phyloP scores from a whole-genome alignment of 1,139 yeast species.

The Ogataea hybrid region DNA sequence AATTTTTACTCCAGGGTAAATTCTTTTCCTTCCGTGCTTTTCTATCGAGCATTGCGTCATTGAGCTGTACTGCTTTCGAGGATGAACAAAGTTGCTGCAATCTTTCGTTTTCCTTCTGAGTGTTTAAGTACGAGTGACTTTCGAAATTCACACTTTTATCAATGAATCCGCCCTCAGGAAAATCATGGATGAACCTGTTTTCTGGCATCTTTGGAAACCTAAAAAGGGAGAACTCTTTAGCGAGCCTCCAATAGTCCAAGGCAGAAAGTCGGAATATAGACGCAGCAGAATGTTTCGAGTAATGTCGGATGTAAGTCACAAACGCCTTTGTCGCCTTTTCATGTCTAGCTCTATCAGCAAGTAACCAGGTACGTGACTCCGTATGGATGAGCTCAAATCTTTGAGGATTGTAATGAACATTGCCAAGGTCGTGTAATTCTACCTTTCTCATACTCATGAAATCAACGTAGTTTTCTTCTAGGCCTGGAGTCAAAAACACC shows the following conservation, averaged over 20 bases:
- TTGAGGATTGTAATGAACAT: slow-evolving; percentile 27
- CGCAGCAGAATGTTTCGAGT: slow-evolving; percentile 85
- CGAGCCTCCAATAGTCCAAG: slow-evolving; percentile 71
- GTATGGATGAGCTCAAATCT: slow-evolving; percentile 27
- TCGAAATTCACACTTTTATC: slow-evolving; percentile 63
- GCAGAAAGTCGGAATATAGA: slow-evolving; percentile 79
- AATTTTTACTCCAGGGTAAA: slow-evolving; percentile 78
- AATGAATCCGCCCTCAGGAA: slow-evolving; percentile 74
- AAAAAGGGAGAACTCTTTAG: slow-evolving; percentile 73
- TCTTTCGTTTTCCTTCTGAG: slow-evolving; percentile 61
- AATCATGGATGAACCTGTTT: slow-evolving; percentile 46
- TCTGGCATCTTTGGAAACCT: slow-evolving; percentile 97
- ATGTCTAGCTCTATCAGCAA: slow-evolving; percentile 73
- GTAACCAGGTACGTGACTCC: slow-evolving; percentile 53
- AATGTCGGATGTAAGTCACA: slow-evolving; percentile 80
- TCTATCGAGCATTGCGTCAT: slow-evolving; percentile 24
- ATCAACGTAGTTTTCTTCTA: slow-evolving; percentile 80
- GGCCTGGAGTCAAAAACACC: slow-evolving; percentile 64
- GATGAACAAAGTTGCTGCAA: slow-evolving; percentile 45
- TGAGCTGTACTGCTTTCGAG: too few species aligned
- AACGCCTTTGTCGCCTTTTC: slow-evolving; percentile 78
- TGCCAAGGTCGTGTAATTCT: slow-evolving; percentile 17
- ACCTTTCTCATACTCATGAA: slow-evolving; percentile 78
- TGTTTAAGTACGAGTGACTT: slow-evolving; percentile 62
- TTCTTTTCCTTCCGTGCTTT: slow-evolving; percentile 46